Percentiles rank a stretch among this genome's conserved stretches.
Conservation (phyloP, 768 basidiomycete genomes). For the Leucosporidium creatinivorum region DNA sequence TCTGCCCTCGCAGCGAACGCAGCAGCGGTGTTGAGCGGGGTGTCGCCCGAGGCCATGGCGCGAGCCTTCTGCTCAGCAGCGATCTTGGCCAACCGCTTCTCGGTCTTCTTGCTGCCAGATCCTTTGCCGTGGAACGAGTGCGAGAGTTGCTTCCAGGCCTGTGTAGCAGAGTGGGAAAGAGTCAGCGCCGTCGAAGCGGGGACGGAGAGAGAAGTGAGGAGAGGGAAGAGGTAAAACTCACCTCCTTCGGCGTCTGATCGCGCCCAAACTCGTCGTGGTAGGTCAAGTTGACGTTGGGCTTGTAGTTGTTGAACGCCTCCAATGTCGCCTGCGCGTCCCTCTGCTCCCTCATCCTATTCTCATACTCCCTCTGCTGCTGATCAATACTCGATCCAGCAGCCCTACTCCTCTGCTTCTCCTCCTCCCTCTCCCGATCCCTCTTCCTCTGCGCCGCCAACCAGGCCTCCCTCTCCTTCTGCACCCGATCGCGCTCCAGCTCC, state of each 20-base stretch:
- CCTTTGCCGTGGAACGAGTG: conserved; percentile 99
- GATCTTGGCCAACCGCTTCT: conserved; percentile 92
- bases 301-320: conserved; percentile 85
- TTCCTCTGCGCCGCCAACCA: conserved; percentile 84
- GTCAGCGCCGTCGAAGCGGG: neutral
- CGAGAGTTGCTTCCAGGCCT: conserved; percentile 91
- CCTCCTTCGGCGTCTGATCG: conserved; percentile 75
- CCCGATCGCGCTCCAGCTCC: conserved; percentile 64
- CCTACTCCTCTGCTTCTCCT: conserved; percentile 66
- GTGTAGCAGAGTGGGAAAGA: neutral
- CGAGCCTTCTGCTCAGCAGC: conserved; percentile 92
- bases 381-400: conserved; percentile 65
- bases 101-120: conserved; percentile 91
- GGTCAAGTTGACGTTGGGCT: conserved; percentile 90
- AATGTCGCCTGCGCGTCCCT: conserved; percentile 75
- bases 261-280: conserved; percentile 97
- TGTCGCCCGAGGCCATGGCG: conserved; percentile 91
- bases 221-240: neutral
- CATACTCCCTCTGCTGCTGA: conserved; percentile 87
- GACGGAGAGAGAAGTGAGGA: too few relatives aligned
- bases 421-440: conserved; percentile 66
- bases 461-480: conserved; percentile 73
- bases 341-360: conserved; percentile 84
- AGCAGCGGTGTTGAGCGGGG: conserved; percentile 85
- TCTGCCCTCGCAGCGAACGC: conserved; percentile 91